Conservation (phyloP, 2,329 filamentous ascomycete genomes). For the Lachnellula occidentalis region DNA sequence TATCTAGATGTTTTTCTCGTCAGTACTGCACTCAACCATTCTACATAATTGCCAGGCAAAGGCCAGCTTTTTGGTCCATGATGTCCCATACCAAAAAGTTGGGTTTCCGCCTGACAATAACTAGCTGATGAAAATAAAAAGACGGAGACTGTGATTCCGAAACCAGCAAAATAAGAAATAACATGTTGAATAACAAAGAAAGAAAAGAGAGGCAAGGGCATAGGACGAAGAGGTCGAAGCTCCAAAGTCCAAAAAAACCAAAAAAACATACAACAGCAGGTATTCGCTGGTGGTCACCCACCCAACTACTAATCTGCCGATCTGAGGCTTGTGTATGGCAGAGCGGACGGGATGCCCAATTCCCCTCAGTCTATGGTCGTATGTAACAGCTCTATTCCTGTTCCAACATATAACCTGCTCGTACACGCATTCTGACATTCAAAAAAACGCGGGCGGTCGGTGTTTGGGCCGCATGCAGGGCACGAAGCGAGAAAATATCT, state of each 20-base stretch:
- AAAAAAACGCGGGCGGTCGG: neutral
- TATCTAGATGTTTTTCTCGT: slow-evolving; percentile 36
- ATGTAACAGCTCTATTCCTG: slow-evolving; percentile 3
- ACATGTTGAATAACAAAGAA: too few relatives aligned
- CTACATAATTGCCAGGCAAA: too few relatives aligned
- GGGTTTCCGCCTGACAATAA: too few relatives aligned
- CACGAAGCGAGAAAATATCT: neutral
- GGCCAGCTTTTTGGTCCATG: too few relatives aligned
- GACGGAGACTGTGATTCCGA: too few relatives aligned
- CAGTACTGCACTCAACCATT: too few relatives aligned
- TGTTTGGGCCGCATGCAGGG: neutral
- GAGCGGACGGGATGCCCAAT: slow-evolving; percentile 23
- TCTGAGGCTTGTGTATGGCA: too few relatives aligned
- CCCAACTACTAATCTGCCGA: too few relatives aligned
- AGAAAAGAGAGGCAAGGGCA: neutral
- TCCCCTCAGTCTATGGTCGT: slow-evolving; percentile 14
- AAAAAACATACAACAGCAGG: slow-evolving; percentile 27
- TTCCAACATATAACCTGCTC: neutral
- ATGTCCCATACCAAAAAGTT: too few relatives aligned
- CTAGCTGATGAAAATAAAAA: too few relatives aligned
- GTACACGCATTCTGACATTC: neutral
- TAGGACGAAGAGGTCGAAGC: neutral
- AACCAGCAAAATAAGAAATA: too few relatives aligned
- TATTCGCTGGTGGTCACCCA: slow-evolving; percentile 25
- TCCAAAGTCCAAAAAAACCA: slow-evolving; percentile 6